Evolutionary conservation across 768 basidiomycete genomes (phyloP), one percentile per base, ranked within the genome.

Genomic region (Tylopilus intermedius): DNA sequence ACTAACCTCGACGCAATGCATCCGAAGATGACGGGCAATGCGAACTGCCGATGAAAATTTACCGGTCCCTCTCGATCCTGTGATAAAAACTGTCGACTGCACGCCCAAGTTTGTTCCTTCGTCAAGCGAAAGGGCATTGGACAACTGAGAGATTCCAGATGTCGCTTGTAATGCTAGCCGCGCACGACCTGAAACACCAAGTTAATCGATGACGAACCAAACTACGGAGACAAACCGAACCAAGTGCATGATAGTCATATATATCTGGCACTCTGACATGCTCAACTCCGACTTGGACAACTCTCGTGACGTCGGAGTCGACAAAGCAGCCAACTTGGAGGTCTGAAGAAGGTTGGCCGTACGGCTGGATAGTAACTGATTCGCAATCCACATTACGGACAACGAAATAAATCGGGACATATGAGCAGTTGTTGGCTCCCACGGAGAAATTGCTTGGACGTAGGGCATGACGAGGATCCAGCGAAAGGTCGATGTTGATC

Each of bases 321-420:
- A 96, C 76, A 79, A 88, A 89, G 62, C 88, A 94, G 0, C 95
- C 95, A 15, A 94, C 65, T 60, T 90, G 82, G 5, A 88, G 89
- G 18, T 77, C 67, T 0, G 77, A 76, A 2, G 77, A 77, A 14
- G 82, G 80, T 22, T 78, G 72, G 58, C 81, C 79, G 6, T 52
- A 58, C 30, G 68, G 67, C 38, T 71, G 66, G 8, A 29, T 67
- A 32, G 75, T 61, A 6, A 82, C 65, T 0, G 82, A 70, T 47
- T 83, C 81, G 62, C 83, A 80, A 30, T 89, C 86, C 32, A 96
- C 69, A 50, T 86, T 80, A 13, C 89, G 88, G 45, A 97, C 75
- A 51, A 82, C 72, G 67, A 97, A 97, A 62, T 81, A 90, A 0
- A 87, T 83, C 2, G 82, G 61, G 59, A 81, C 71, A 60, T 83